phyloP scores from a whole-genome alignment of 306 rosid genomes.

The Acacia melanoxylon region DNA sequence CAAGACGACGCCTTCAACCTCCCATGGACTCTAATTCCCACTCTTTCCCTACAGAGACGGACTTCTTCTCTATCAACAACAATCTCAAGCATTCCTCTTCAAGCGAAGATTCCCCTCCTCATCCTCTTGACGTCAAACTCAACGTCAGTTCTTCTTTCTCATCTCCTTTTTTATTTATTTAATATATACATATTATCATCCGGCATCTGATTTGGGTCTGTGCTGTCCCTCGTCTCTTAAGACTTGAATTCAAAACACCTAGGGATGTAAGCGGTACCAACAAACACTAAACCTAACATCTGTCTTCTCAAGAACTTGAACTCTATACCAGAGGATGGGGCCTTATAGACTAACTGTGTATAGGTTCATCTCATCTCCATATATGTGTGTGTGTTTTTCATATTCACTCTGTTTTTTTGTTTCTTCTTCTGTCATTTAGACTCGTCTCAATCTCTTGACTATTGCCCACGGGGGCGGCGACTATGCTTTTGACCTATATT shows the following conservation, averaged over 20 bases:
- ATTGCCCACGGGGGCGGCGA: conserved; percentile 57
- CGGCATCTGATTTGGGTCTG: no score
- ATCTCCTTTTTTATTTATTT: neutral
- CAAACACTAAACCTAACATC: no score
- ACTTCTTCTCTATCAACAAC: conserved; percentile 58
- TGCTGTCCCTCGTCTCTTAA: no score
- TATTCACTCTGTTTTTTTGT: neutral
- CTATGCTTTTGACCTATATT: conserved; percentile 28
- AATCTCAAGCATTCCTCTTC: conserved; percentile 18
- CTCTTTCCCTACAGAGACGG: conserved; percentile 58
- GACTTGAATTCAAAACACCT: no score
- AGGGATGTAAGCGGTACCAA: no score
- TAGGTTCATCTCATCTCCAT: no score
- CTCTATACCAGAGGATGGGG: no score
- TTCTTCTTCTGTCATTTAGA: conserved; percentile 35
- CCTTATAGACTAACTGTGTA: no score
- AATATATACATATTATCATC: no score
- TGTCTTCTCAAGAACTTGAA: no score
- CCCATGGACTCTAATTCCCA: conserved; percentile 38
- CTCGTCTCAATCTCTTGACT: conserved; percentile 72
- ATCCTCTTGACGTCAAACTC: conserved; percentile 42
- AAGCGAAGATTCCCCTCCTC: neutral
- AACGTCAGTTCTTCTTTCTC: conserved; percentile 48
- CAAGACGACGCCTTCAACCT: conserved; percentile 39
- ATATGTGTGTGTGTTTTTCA: neutral